Conservation (phyloP, 768 basidiomycete species). For the Podaxis rugospora region DNA sequence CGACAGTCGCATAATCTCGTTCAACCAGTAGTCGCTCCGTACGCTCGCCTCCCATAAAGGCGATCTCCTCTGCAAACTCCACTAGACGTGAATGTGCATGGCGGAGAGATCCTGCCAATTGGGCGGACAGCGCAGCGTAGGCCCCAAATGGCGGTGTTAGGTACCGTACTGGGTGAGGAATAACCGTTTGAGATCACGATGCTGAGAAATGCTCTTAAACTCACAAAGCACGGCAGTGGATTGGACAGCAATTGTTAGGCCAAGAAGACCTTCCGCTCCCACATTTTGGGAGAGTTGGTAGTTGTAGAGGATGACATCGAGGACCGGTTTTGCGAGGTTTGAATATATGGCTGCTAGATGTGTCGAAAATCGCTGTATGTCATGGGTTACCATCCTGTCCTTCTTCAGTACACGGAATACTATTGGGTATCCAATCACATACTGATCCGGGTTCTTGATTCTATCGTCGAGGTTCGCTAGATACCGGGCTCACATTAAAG, state of each 20-base stretch:
- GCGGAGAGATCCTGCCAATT: constrained; percentile 83
- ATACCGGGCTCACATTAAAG: not conserved
- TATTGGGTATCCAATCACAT: constrained; percentile 17
- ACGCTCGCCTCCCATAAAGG: constrained; percentile 83
- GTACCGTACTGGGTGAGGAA: constrained; percentile 59
- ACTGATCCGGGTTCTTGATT: constrained; percentile 96
- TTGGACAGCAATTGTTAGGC: constrained; percentile 83
- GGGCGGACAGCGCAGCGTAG: constrained; percentile 85
- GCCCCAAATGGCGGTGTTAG: constrained; percentile 90
- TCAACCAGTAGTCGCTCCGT: constrained; percentile 91
- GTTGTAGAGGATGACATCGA: constrained; percentile 94
- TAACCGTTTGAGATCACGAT: not conserved
- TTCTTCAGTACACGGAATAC: constrained; percentile 11
- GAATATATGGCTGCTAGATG: constrained; percentile 92
- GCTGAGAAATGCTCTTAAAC: constrained; percentile 24
- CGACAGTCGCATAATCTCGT: constrained; percentile 77
- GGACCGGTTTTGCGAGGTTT: constrained; percentile 88
- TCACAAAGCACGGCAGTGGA: constrained; percentile 74
- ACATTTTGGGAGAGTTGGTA: constrained; percentile 93
- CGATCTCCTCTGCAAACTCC: constrained; percentile 87
- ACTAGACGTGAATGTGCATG: constrained; percentile 90
- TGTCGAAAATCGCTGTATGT: constrained; percentile 89
- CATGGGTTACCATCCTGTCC: constrained; percentile 87
- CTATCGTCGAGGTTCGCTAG: constrained; percentile 91
- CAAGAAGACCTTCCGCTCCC: constrained; percentile 86